A percentile compares a stretch with the other conserved stretches of the same genome.
Conservation (phyloP, 2,329 filamentous ascomycete genomes). For the Ophiostoma sp. region DNA sequence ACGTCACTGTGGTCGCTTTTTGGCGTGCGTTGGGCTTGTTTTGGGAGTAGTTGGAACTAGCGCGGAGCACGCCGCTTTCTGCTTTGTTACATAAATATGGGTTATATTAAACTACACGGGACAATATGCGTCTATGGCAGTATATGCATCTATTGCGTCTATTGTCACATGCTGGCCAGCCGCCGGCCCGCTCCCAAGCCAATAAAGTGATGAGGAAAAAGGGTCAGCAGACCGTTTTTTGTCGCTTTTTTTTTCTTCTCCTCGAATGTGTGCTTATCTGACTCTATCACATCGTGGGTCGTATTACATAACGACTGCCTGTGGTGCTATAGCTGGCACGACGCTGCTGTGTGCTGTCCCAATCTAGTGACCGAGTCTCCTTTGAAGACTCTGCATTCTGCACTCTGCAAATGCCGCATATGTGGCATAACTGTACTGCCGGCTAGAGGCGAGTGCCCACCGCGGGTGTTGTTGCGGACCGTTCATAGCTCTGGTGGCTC, state of each 20-base stretch:
- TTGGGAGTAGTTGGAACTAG: constrained; percentile 1
- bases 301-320: background rate
- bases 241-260: background rate
- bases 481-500: background rate
- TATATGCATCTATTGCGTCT: constrained; percentile 20
- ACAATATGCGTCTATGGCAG: too few relatives aligned
- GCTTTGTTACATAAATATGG: background rate
- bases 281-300: background rate
- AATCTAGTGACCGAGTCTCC: background rate
- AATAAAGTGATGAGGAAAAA: constrained; percentile 12
- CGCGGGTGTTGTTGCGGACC: background rate
- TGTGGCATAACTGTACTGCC: background rate
- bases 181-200: constrained; percentile 1
- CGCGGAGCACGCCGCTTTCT: background rate
- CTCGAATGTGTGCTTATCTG: background rate
- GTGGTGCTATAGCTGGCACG: background rate
- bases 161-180: constrained; percentile 19
- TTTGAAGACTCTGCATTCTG: background rate
- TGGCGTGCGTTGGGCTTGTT: background rate
- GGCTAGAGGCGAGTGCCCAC: background rate
- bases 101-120: background rate
- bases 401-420: background rate
- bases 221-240: constrained; percentile 9
- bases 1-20: background rate
- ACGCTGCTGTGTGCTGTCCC: constrained; percentile 1